Percentiles rank a stretch among this genome's conserved stretches.
These are phyloP conservation scores for Telopea speciosissima DNA, from an alignment of 177 flowering plant species.

Conservation along the genomic window DNA sequence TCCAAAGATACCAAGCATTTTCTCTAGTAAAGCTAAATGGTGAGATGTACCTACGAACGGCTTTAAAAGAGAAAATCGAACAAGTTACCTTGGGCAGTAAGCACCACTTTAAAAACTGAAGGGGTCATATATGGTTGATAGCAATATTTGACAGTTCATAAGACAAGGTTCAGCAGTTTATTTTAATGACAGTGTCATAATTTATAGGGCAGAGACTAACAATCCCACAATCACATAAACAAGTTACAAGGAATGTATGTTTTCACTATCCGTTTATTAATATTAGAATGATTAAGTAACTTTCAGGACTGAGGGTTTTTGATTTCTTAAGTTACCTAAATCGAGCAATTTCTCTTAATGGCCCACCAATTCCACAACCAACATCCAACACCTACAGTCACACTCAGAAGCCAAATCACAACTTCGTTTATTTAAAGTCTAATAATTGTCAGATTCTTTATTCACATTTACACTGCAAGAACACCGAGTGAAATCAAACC, in stretches of 20 bases:
- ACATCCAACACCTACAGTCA: conserved; percentile 82
- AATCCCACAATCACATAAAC: background rate
- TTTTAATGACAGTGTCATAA: too few species aligned
- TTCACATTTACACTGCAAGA: background rate
- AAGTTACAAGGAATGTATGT: background rate
- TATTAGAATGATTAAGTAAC: background rate
- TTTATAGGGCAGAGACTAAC: background rate
- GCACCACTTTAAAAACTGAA: too few species aligned
- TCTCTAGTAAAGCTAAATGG: too few species aligned
- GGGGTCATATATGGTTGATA: too few species aligned
- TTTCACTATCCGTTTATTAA: background rate
- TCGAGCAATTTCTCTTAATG: conserved; percentile 87
- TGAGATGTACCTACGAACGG: too few species aligned
- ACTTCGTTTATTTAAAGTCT: background rate
- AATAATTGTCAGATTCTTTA: background rate
- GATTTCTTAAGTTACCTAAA: conserved; percentile 55
- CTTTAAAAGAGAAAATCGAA: too few species aligned
- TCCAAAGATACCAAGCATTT: too few species aligned
- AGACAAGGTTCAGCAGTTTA: too few species aligned
- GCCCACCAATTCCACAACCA: conserved; percentile 99
- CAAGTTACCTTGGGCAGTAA: too few species aligned
- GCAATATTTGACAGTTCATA: too few species aligned
- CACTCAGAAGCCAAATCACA: conserved; percentile 5
- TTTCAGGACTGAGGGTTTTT: background rate
- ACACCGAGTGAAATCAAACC: conserved; percentile 31